Evolutionary conservation across 2,329 filamentous ascomycete species (phyloP).

Genomic region (Simplicillium sp.): DNA sequence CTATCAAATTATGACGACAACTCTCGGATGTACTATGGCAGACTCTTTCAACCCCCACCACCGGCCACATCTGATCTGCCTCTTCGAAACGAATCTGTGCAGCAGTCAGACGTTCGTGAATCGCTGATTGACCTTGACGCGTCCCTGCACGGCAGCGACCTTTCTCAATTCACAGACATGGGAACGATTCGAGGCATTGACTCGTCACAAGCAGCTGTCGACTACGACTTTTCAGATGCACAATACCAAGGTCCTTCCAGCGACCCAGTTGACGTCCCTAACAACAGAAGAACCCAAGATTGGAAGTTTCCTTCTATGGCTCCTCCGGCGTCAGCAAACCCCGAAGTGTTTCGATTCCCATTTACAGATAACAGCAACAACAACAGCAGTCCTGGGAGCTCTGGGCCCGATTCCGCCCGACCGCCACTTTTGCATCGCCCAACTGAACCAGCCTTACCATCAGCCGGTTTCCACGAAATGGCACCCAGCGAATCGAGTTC

Average conservation of each 20-base stretch:
- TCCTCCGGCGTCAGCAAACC: conserved; percentile 41
- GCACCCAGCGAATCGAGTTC: conserved; percentile 22
- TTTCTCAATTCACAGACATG: conserved; percentile 51
- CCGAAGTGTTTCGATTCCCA: conserved; percentile 42
- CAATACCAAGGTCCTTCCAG: conserved; percentile 42
- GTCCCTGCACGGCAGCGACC: conserved; percentile 44
- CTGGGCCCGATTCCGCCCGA: conserved; percentile 21
- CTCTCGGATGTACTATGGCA: conserved; percentile 50
- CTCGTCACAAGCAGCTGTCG: conserved; percentile 31
- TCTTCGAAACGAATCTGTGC: conserved; percentile 43
- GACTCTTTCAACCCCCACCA: conserved; percentile 25
- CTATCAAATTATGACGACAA: conserved; percentile 57
- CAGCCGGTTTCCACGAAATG: conserved; percentile 31
- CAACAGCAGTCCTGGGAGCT: background rate
- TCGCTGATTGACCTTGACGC: conserved; percentile 57
- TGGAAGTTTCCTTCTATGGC: conserved; percentile 49
- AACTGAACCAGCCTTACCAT: conserved; percentile 38
- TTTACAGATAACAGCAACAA: conserved; percentile 12
- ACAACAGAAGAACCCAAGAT: conserved; percentile 41
- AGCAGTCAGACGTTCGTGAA: conserved; percentile 43
- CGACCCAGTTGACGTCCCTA: conserved; percentile 46
- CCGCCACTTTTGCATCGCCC: conserved; percentile 39
- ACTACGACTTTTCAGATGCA: conserved; percentile 36
- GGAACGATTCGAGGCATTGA: conserved; percentile 47
- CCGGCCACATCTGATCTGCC: conserved; percentile 44